A percentile compares a stretch with the other conserved stretches of the same genome.
Conservation (phyloP, 345 rosid species). For the Eucalyptus marginata region DNA sequence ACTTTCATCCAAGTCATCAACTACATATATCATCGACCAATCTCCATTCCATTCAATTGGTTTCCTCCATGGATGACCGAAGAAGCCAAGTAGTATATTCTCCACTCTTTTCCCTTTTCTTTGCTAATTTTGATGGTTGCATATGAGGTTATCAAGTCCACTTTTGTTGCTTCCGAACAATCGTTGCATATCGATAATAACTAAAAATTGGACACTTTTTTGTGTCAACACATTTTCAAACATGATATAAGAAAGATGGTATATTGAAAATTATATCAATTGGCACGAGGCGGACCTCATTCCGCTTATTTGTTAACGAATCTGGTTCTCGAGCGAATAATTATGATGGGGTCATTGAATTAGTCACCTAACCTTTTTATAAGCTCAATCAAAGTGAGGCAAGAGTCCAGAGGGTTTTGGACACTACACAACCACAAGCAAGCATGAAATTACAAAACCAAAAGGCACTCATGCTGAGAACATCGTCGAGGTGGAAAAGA, state of each 20-base stretch:
- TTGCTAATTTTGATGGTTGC: no score
- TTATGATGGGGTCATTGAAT: not conserved
- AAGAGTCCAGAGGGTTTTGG: not conserved
- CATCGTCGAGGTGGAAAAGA: not conserved
- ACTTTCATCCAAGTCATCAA: no score
- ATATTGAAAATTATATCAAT: not conserved
- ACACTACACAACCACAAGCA: fast-evolving
- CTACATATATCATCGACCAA: no score
- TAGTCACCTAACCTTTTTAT: not conserved
- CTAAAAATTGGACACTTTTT: no score
- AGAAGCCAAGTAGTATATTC: fast-evolving
- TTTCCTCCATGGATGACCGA: fast-evolving
- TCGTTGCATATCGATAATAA: fast-evolving
- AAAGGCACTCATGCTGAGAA: not conserved
- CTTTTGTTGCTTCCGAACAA: fast-evolving
- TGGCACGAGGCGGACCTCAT: not conserved
- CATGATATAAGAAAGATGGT: not conserved
- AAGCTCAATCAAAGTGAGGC: not conserved
- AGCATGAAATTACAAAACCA: not conserved
- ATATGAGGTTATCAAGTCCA: no score
- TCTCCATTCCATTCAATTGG: no score
- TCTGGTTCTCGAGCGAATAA: not conserved
- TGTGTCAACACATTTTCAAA: not conserved
- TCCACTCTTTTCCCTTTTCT: fast-evolving
- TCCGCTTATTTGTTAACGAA: not conserved